A percentile compares a stretch with the other conserved stretches of the same genome.
phyloP scores from a whole-genome alignment of 2,329 filamentous ascomycete genomes.

The Diaporthe humulicola region DNA sequence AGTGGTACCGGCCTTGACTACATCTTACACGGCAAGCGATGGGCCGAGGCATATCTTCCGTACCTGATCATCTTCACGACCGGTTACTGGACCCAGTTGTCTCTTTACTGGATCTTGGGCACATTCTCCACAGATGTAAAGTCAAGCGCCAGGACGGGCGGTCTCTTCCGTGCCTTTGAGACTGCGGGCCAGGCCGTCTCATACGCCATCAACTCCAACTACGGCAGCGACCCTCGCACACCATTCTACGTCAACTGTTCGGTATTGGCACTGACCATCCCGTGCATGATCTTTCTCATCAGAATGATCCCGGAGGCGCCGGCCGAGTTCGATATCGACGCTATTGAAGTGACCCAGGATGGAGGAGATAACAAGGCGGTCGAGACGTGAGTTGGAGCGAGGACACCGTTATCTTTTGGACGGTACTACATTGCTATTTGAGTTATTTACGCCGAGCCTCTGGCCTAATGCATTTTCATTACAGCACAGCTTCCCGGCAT shows the following conservation, averaged over 20 bases:
- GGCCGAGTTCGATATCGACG: slow-evolving; percentile 37
- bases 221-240: slow-evolving; percentile 32
- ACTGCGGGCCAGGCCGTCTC: slow-evolving; percentile 49
- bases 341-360: slow-evolving; percentile 13
- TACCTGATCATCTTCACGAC: slow-evolving; percentile 41
- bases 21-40: slow-evolving; percentile 27
- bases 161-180: slow-evolving; percentile 47
- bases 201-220: slow-evolving; percentile 48
- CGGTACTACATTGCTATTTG: background rate
- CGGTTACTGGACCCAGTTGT: slow-evolving; percentile 40
- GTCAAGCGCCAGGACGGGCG: slow-evolving; percentile 47
- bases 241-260: slow-evolving; percentile 39
- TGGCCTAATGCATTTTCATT: slow-evolving; percentile 29
- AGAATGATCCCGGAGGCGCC: slow-evolving; percentile 35
- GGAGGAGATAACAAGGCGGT: slow-evolving; percentile 26
- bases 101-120: slow-evolving; percentile 53
- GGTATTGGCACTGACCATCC: slow-evolving; percentile 33
- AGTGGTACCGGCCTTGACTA: slow-evolving; percentile 32
- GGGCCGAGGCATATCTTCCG: slow-evolving; percentile 39
- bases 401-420: background rate
- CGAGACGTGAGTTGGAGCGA: background rate
- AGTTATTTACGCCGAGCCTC: slow-evolving; percentile 16
- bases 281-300: slow-evolving; percentile 37
- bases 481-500: slow-evolving; percentile 12
- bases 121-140: slow-evolving; percentile 52